Percentiles rank a stretch among this genome's conserved stretches.
Conservation (phyloP, 78 protist species). For the Chrysochromulina parva region DNA sequence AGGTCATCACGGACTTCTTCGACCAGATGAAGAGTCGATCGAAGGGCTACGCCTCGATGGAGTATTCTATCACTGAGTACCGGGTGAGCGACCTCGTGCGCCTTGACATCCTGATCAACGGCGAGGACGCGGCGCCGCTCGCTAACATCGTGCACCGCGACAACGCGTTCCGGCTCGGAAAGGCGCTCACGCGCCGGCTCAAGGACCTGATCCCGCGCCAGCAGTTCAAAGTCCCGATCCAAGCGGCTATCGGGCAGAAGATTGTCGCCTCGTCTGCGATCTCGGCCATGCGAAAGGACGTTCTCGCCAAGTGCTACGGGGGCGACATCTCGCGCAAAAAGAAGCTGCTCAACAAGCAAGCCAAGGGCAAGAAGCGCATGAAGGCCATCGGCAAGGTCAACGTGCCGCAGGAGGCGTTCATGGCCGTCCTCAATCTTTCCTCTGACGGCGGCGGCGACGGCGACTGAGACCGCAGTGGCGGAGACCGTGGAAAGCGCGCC, state of each 20-base stretch:
- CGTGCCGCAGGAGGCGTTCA: constrained; percentile 65
- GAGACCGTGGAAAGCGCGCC: too few relatives aligned
- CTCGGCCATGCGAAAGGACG: constrained; percentile 45
- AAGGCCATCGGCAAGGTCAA: constrained; percentile 57
- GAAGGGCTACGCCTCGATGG: constrained; percentile 56
- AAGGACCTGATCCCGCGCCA: constrained; percentile 58
- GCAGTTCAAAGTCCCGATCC: constrained; percentile 48
- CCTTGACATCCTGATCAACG: constrained; percentile 43
- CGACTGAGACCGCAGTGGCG: too few relatives aligned
- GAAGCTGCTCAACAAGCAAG: constrained; percentile 58
- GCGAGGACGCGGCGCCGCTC: constrained; percentile 53
- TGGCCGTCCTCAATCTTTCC: constrained; percentile 50
- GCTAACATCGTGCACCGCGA: constrained; percentile 39
- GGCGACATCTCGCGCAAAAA: constrained; percentile 59
- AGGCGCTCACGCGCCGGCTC: constrained; percentile 28
- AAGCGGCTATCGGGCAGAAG: constrained; percentile 46
- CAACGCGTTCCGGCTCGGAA: neutral
- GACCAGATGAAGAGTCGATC: constrained; percentile 51
- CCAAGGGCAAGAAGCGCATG: constrained; percentile 59
- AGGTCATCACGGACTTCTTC: constrained; percentile 62
- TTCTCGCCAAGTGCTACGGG: constrained; percentile 63
- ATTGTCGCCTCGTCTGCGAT: constrained; percentile 34
- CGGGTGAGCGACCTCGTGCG: neutral
- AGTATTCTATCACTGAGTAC: constrained; percentile 36
- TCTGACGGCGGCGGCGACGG: too few relatives aligned